phyloP scores from a whole-genome alignment of 495 filamentous ascomycete genomes.

The Xylaria acuta region DNA sequence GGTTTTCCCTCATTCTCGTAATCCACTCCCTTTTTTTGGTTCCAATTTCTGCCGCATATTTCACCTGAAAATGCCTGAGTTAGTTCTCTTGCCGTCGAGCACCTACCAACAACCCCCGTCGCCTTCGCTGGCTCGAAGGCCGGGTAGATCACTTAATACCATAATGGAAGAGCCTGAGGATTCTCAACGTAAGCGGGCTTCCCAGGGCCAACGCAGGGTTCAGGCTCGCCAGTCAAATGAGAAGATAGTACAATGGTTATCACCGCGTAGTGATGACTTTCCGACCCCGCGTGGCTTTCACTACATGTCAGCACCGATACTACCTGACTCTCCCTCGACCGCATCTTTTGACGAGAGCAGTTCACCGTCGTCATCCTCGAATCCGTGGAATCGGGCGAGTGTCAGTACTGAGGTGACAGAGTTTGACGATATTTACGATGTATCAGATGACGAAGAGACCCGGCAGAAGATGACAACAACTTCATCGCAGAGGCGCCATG shows the following conservation, averaged over 20 bases:
- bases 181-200: conserved; percentile 33
- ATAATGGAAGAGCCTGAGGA: conserved; percentile 70
- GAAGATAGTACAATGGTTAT: conserved; percentile 60
- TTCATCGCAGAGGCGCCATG: conserved; percentile 44
- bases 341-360: conserved; percentile 53
- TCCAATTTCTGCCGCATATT: conserved; percentile 35
- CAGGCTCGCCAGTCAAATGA: conserved; percentile 53
- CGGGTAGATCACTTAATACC: conserved; percentile 77
- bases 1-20: conserved; percentile 27
- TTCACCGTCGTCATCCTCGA: conserved; percentile 58
- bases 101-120: conserved; percentile 66
- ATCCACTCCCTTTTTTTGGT: conserved; percentile 27
- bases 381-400: conserved; percentile 61
- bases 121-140: conserved; percentile 70
- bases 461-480: conserved; percentile 37
- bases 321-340: conserved; percentile 54
- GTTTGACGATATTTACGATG: conserved; percentile 87
- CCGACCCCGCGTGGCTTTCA: conserved; percentile 64
- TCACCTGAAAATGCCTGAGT: conserved; percentile 60
- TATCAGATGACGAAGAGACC: conserved; percentile 67
- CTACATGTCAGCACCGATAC: conserved; percentile 62
- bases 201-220: conserved; percentile 38
- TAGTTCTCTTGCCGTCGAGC: conserved; percentile 62
- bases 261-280: conserved; percentile 66
- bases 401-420: conserved; percentile 64